Evolutionary conservation across 306 rosid genomes (phyloP).

Genomic region (Vigna radiata): DNA sequence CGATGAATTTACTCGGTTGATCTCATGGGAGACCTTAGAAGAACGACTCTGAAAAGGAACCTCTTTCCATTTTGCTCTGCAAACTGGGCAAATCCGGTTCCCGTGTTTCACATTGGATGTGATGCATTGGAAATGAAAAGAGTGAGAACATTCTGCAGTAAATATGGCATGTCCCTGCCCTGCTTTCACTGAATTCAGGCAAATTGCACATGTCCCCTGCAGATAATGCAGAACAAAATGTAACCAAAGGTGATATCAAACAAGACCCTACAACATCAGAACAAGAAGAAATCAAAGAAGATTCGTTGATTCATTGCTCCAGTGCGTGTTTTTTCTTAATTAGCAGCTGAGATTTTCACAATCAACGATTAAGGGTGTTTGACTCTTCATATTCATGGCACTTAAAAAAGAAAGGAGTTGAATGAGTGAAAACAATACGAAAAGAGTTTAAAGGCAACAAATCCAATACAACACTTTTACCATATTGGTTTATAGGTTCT

Average conservation of each 20-base stretch:
- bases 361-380: conserved; percentile 52
- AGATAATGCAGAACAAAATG: conserved; percentile 40
- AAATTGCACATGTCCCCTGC: conserved; percentile 89
- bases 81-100: conserved; percentile 84
- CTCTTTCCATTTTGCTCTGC: conserved; percentile 97
- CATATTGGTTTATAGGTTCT: neutral
- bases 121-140: conserved; percentile 95
- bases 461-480: conserved; percentile 45
- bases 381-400: conserved; percentile 39
- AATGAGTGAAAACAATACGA: conserved; percentile 35
- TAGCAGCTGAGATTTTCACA: conserved; percentile 49
- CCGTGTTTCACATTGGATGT: conserved; percentile 93
- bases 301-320: conserved; percentile 47
- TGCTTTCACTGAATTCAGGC: conserved; percentile 73
- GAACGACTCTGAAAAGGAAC: conserved; percentile 73
- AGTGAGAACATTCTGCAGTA: conserved; percentile 95
- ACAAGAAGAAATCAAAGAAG: conserved; percentile 55
- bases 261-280: too few species aligned
- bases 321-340: conserved; percentile 42
- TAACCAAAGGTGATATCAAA: conserved; percentile 39
- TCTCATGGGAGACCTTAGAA: conserved; percentile 57
- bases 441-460: conserved; percentile 42
- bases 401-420: neutral
- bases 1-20: conserved; percentile 52
- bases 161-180: conserved; percentile 95